Evolutionary conservation across 345 rosid genomes (phyloP).

Genomic region (Syzygium aromaticum): DNA sequence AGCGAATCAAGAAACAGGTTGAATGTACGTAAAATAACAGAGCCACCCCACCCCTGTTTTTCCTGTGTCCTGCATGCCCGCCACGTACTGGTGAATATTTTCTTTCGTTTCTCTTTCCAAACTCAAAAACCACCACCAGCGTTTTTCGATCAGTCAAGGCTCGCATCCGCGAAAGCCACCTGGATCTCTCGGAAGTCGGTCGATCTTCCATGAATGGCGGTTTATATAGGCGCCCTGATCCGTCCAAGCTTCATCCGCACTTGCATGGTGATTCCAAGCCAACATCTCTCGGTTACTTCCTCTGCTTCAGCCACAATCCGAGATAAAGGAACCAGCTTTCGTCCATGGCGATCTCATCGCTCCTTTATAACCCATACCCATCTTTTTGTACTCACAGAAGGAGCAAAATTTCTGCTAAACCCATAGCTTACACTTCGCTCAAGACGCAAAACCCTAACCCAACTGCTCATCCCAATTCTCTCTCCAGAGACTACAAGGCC

Average conservation of each 20-base stretch:
- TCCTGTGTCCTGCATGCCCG: neutral
- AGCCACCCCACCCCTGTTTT: neutral
- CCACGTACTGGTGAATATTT: neutral
- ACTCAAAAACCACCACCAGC: neutral
- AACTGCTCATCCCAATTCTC: neutral
- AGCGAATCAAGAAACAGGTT: neutral
- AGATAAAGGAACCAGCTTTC: neutral
- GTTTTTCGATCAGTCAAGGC: neutral
- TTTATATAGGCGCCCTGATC: neutral
- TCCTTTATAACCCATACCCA: neutral
- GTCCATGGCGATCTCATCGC: slow-evolving; percentile 5
- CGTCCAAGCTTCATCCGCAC: neutral
- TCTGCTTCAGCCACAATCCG: neutral
- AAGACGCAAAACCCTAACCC: neutral
- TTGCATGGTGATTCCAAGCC: neutral
- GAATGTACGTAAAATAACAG: neutral
- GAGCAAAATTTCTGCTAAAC: neutral
- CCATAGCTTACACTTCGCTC: neutral
- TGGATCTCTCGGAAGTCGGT: neutral
- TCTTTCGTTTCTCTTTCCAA: neutral
- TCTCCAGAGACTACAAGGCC: slow-evolving; percentile 2
- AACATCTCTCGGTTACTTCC: neutral
- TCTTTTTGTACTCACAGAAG: neutral
- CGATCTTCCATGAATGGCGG: neutral
- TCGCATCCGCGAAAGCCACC: neutral